phyloP scores from a whole-genome alignment of 2,329 filamentous ascomycete species.

The Fusarium virguliforme region DNA sequence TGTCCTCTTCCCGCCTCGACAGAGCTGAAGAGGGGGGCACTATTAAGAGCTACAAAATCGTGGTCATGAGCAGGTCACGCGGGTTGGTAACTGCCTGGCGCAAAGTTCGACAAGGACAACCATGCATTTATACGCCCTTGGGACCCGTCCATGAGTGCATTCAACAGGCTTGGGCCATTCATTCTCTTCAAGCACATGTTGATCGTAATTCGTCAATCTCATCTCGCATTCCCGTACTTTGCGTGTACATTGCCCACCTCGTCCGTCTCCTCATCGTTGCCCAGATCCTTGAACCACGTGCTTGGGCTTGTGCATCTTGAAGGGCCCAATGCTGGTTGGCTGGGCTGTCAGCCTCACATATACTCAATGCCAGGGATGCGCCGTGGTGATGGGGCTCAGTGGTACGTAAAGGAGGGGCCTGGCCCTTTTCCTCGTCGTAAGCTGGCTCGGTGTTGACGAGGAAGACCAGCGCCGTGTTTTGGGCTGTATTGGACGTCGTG shows the following conservation, averaged over 20 bases:
- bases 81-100: too few relatives aligned
- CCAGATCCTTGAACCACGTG: background rate
- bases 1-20: too few relatives aligned
- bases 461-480: conserved; percentile 44
- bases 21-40: too few relatives aligned
- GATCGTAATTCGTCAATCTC: background rate
- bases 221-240: background rate
- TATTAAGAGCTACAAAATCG: too few relatives aligned
- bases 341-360: background rate
- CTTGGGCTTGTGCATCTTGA: background rate
- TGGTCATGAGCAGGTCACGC: too few relatives aligned
- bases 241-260: background rate
- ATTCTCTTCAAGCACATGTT: background rate
- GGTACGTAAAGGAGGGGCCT: conserved; percentile 48
- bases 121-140: too few relatives aligned
- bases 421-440: conserved; percentile 49
- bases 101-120: too few relatives aligned
- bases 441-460: conserved; percentile 50
- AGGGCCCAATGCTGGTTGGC: background rate
- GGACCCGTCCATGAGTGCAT: too few relatives aligned
- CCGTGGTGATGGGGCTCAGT: conserved; percentile 47
- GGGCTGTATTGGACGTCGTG: conserved; percentile 51
- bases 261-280: background rate
- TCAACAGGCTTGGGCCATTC: background rate
- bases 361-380: background rate